Evolutionary conservation across 192 early-diverging fungal species (phyloP).

Genomic region (Phycomyces blakesleeanus): DNA sequence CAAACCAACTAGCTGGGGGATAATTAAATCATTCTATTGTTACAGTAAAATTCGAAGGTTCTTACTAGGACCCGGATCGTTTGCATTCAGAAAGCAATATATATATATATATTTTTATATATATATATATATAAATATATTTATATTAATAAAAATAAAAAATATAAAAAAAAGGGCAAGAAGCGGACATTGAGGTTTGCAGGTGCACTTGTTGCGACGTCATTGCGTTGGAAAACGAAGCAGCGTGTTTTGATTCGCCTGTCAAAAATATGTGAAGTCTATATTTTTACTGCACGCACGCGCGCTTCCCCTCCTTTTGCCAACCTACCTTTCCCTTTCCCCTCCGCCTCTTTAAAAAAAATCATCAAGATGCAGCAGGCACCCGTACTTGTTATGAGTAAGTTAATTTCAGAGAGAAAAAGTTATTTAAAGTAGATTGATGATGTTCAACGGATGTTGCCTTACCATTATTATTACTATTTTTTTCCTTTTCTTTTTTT

Average conservation of each 20-base stretch:
- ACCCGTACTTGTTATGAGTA: constrained; percentile 87
- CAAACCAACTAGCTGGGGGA: constrained; percentile 58
- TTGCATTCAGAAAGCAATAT: background rate
- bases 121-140: background rate
- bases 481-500: too few species aligned
- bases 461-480: background rate
- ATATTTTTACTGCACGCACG: constrained; percentile 5
- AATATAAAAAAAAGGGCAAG: background rate
- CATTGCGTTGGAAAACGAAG: background rate
- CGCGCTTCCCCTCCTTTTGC: constrained; percentile 9
- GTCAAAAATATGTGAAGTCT: constrained; percentile 2
- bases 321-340: background rate
- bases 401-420: too few species aligned
- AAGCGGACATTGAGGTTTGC: background rate
- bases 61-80: background rate
- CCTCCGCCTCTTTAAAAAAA: constrained; percentile 1
- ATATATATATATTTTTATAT: background rate
- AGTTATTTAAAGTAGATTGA: background rate
- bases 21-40: background rate
- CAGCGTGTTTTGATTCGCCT: background rate
- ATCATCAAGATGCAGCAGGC: constrained; percentile 61
- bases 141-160: background rate
- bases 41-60: too few species aligned
- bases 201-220: background rate
- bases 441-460: background rate